A percentile compares a stretch with the other conserved stretches of the same genome.
Conservation (phyloP, 164 flowering plant species). For the Stephania cephalantha region DNA sequence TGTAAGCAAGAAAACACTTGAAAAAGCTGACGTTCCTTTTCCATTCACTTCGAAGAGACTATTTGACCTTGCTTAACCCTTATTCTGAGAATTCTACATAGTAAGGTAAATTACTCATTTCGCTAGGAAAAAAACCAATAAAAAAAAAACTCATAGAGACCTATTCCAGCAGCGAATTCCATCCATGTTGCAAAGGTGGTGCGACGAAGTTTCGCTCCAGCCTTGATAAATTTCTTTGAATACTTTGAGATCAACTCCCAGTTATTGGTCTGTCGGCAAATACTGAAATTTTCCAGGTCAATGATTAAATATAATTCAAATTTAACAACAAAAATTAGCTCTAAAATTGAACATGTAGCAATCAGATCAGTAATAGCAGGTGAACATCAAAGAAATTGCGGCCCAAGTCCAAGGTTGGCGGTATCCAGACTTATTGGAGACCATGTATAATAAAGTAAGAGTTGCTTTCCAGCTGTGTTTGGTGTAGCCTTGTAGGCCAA, state of each 20-base stretch:
- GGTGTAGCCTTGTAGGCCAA: too few relatives aligned
- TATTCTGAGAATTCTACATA: too few relatives aligned
- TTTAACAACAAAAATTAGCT: background rate
- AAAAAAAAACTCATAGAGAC: conserved; percentile 22
- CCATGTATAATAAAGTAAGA: background rate
- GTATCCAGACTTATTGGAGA: background rate
- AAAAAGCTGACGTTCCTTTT: too few relatives aligned
- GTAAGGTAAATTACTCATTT: too few relatives aligned
- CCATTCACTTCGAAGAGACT: too few relatives aligned
- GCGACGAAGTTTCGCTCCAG: conserved; percentile 59
- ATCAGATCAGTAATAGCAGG: background rate
- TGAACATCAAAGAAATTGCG: background rate
- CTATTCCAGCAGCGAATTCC: conserved; percentile 80
- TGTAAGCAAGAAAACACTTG: too few relatives aligned
- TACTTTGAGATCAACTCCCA: conserved; percentile 70
- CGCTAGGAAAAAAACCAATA: background rate
- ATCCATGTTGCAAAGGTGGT: conserved; percentile 73
- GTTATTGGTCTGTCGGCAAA: conserved; percentile 47
- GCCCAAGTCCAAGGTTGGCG: background rate
- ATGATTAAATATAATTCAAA: background rate
- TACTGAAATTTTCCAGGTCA: conserved; percentile 41
- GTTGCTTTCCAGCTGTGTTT: background rate
- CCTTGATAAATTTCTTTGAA: conserved; percentile 53
- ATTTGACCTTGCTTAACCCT: too few relatives aligned
- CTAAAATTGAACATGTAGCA: background rate